Conservation (phyloP, 345 rosid species). For the Dipteronia sinensis region DNA sequence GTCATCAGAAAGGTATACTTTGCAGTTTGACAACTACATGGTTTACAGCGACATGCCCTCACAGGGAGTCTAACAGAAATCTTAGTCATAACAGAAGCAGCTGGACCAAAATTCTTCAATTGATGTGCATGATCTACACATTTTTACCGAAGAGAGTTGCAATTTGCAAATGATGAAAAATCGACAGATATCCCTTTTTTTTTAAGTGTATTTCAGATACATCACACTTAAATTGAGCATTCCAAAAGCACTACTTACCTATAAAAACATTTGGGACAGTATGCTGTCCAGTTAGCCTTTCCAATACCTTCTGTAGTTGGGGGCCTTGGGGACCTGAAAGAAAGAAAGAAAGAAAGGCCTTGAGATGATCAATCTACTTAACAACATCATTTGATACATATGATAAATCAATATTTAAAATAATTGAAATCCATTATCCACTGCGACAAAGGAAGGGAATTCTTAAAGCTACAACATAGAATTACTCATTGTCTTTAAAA, state of each 20-base stretch:
- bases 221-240: not conserved
- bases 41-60: not conserved
- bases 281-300: constrained; percentile 87
- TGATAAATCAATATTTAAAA: not conserved
- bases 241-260: constrained; percentile 44
- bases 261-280: constrained; percentile 96
- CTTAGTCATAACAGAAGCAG: not conserved
- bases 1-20: not conserved
- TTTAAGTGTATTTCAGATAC: not conserved
- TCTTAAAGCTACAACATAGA: not conserved
- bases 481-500: not conserved
- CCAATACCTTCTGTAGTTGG: constrained; percentile 80
- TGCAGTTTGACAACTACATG: not conserved
- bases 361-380: not conserved
- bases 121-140: not conserved
- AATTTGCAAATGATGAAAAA: not conserved
- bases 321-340: constrained; percentile 87
- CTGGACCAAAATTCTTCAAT: not conserved
- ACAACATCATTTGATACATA: not conserved
- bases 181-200: not conserved
- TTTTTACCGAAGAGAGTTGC: not conserved
- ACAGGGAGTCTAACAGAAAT: not conserved
- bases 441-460: not conserved
- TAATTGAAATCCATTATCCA: not conserved
- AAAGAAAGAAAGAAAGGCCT: not conserved